Percentiles rank a stretch among this genome's conserved stretches.
phyloP scores from a whole-genome alignment of 129 eudicot genomes.

The Logfia minima region DNA sequence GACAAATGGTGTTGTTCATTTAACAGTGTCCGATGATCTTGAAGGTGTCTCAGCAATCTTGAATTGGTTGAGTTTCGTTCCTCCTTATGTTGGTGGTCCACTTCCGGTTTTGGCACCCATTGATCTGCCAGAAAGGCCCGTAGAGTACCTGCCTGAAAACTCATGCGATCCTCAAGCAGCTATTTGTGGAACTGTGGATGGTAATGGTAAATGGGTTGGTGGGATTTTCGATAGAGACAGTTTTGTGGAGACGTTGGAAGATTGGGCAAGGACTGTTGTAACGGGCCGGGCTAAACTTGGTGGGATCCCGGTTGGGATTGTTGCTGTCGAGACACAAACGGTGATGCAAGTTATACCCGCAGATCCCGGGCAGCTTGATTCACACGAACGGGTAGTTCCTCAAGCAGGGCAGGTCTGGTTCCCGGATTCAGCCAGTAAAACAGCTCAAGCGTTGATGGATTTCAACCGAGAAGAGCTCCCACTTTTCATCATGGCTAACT shows the following conservation, averaged over 20 bases:
- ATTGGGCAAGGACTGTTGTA: slow-evolving; percentile 99
- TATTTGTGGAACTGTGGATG: slow-evolving; percentile 61
- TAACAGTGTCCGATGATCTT: slow-evolving; percentile 90
- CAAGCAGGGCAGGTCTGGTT: slow-evolving; percentile 99
- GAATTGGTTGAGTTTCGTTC: slow-evolving; percentile 92
- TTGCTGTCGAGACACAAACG: slow-evolving; percentile 95
- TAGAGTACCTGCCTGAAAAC: slow-evolving; percentile 78
- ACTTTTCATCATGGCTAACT: slow-evolving; percentile 89
- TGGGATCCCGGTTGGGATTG: slow-evolving; percentile 91
- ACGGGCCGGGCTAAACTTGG: slow-evolving; percentile 97
- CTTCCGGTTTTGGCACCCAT: slow-evolving; percentile 73
- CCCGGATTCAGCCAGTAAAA: slow-evolving; percentile 92
- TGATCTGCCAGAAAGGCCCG: slow-evolving; percentile 77
- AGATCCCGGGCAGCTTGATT: slow-evolving; percentile 98
- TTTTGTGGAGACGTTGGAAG: slow-evolving; percentile 93
- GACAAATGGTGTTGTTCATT: slow-evolving; percentile 93
- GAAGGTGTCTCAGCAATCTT: slow-evolving; percentile 87
- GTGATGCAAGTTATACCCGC: slow-evolving; percentile 98
- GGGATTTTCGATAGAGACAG: slow-evolving; percentile 87
- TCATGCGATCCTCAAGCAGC: slow-evolving; percentile 97
- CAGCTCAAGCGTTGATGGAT: slow-evolving; percentile 96
- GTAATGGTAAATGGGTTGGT: slow-evolving; percentile 71
- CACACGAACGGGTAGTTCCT: slow-evolving; percentile 93
- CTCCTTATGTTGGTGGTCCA: slow-evolving; percentile 78
- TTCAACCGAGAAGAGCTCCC: slow-evolving; percentile 95